A percentile compares a stretch with the other conserved stretches of the same genome.
phyloP scores from a whole-genome alignment of 371 early-diverging fungal species.

The Circinella minor region DNA sequence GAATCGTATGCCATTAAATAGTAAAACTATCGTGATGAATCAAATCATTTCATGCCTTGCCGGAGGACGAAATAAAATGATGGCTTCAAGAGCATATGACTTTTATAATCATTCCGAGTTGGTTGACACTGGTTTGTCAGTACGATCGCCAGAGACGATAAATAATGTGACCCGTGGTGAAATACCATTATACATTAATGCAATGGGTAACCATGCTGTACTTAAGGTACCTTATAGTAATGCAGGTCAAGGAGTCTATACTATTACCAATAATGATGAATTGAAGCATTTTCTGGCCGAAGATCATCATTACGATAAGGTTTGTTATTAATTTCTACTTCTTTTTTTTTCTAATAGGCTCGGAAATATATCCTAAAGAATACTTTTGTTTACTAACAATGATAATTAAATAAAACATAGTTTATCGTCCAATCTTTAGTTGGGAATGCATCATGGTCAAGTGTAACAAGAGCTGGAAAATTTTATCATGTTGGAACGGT shows the following conservation, averaged over 20 bases:
- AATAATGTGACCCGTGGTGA: constrained; percentile 87
- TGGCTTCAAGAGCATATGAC: constrained; percentile 94
- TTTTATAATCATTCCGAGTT: constrained; percentile 82
- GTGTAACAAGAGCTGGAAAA: constrained; percentile 79
- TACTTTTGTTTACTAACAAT: background rate
- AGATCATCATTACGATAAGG: constrained; percentile 90
- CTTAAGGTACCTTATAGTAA: constrained; percentile 94
- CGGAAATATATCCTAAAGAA: background rate
- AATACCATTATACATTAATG: constrained; percentile 85
- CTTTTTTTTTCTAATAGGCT: no score
- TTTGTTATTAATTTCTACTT: constrained; percentile 10
- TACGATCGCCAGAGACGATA: constrained; percentile 92
- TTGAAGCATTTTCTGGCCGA: constrained; percentile 77
- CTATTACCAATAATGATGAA: constrained; percentile 84
- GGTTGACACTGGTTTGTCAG: constrained; percentile 68
- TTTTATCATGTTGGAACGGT: constrained; percentile 89
- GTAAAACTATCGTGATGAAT: constrained; percentile 88
- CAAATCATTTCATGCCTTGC: constrained; percentile 89
- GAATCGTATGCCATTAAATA: constrained; percentile 86
- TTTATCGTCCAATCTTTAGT: constrained; percentile 94
- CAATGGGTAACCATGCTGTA: constrained; percentile 93
- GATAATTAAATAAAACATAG: constrained; percentile 16
- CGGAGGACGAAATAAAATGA: constrained; percentile 95
- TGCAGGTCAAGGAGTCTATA: constrained; percentile 95
- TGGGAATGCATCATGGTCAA: constrained; percentile 92